Evolutionary conservation across 73 alveolate species (phyloP), one percentile per base, ranked within the genome.

Genomic region (Paramecium biaurelia): DNA sequence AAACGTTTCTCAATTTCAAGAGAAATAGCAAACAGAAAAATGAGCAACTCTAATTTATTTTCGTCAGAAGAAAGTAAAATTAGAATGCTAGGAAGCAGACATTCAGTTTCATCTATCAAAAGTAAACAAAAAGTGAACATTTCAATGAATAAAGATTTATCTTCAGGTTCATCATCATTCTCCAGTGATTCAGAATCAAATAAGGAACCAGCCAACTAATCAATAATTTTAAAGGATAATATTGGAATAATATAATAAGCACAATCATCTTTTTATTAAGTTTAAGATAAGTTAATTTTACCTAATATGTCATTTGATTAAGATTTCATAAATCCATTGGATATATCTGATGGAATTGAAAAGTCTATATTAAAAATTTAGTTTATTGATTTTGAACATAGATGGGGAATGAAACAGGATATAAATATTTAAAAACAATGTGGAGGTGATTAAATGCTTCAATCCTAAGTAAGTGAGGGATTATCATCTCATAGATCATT

Each of bases 61-160:
- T 53, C 68, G 20, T 63, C 84, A 10, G 84, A 63, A 12, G 84
- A 63, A 4, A 63, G 84, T 63, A 63, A 63, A 63, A 63, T 26
- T 3, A 63, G 84, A 63, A 63, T 63, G 84, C 0, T 63, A 4
- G 45, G 84, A 10, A 63, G 84, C 84, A 63, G 45, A 63, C 84
- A 63, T 63, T 63, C 84, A 24, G 84, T 63, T 63, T 63, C 84
- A 63, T 63, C 84, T 30, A 63, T 63, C 26, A 63, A 63, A 32
- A 63, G 84, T 12, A 63, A 63, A 32, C 20, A 63, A 26, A 63
- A 63, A 30, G 14, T 63, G 7, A 63, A 63, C 47, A 26, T 26
- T 26, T 21, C 68, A 53, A 53, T 53, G 26, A 53, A 53, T 14
- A 18, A 63, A 63, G 45, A 63, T 26, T 23, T 26, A 32, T 63